Evolutionary conservation across 495 filamentous ascomycete genomes (phyloP), one percentile per base, ranked within the genome.

Genomic region (Immersiella caudata): DNA sequence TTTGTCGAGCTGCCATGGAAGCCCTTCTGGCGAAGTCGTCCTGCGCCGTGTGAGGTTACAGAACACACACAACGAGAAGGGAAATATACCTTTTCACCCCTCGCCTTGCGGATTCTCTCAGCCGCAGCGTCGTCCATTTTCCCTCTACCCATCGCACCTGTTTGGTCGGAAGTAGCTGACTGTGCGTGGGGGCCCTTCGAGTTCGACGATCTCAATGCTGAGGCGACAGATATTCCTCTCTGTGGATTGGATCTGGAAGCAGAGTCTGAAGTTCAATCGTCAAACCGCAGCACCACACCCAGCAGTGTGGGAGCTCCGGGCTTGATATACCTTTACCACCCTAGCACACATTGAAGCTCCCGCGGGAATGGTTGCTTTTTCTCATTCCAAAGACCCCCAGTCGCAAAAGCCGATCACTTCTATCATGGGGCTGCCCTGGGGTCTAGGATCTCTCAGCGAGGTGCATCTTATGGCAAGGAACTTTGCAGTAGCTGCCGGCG

Each of bases 81-180:
- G 11, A 25, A 50, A n/a, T 25, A 26, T 68, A 81, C 76, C 54
- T 75, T 75, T 35, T 74, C 72, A 20, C 82, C 82, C 27, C 79
- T 78, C 21, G 80, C 71, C 57, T 69, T 77, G 6, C 74, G 67
- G 62, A 85, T 85, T 63, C 83, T 73, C 60, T 76, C 79, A 5
- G 79, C 80, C 7, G 82, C 78, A 18, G 80, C 75, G 12, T 79
- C 77, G 62, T 82, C 79, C 78, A 84, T 82, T 56, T 76, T 78
- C 49, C 74, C 73, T 52, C 76, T 76, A 29, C 76, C 76, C 80
- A 80, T 82, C 46, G 55, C 61, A 18, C 16, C 16, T 46, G 26
- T 35, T 12, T 14, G 26, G 40, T 57, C 2, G 33, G 26, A 33
- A 26, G 18, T 11, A 29, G 1, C 21, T 27, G 26, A 22, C 22